phyloP scores from a whole-genome alignment of 108 stramenopile genomes.

The Skeletonema menzelii region DNA sequence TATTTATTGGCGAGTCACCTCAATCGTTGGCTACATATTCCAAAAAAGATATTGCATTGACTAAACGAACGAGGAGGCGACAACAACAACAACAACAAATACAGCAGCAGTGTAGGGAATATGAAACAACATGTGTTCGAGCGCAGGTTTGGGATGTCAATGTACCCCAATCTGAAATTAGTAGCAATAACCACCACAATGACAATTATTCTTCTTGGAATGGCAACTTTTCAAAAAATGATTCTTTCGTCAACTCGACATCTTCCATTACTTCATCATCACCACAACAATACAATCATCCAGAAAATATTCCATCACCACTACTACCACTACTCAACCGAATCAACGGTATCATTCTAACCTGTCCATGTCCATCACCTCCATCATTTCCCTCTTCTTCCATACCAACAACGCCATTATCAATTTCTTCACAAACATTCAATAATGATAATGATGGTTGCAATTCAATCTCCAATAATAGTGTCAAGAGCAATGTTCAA shows the following conservation, averaged over 20 bases:
- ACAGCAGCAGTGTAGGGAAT: too few relatives aligned
- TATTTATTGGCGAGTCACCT: too few relatives aligned
- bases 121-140: slow-evolving; percentile 13
- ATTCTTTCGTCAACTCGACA: neutral
- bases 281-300: neutral
- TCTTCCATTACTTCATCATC: neutral
- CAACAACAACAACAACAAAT: too few relatives aligned
- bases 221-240: neutral
- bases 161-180: neutral
- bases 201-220: neutral
- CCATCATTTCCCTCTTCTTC: slow-evolving; percentile 3
- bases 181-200: neutral
- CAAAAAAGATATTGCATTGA: slow-evolving; percentile 24
- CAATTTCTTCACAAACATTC: slow-evolving; percentile 6
- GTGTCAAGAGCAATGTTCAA: neutral
- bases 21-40: slow-evolving; percentile 23
- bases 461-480: too few relatives aligned
- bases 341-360: slow-evolving; percentile 18
- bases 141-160: slow-evolving; percentile 35
- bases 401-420: neutral
- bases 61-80: too few relatives aligned
- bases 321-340: slow-evolving; percentile 17
- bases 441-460: neutral
- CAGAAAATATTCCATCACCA: neutral
- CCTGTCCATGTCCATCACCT: slow-evolving; percentile 17